Base-by-base conservation (phyloP, 192 early-diverging fungal genomes). In the Umbelopsis vinacea region DNA sequence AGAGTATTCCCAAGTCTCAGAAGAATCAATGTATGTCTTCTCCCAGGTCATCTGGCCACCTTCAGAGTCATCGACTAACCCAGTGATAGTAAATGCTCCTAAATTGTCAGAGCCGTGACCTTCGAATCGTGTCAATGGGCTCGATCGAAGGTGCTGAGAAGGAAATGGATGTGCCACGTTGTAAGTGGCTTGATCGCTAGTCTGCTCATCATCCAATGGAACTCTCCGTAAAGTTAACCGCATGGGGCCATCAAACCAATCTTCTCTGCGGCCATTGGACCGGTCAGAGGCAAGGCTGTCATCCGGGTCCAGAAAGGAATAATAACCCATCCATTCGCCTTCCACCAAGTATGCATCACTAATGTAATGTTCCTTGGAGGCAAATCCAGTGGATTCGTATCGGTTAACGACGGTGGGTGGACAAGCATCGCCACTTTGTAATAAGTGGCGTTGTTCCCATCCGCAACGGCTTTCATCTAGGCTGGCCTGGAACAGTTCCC, bases 271-370 rank as follows among this genome's bases (percentile, higher is more conserved):
- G 2, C 57, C 57, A 63, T 63, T 63, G 10, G 57, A 63, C 35
- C 57, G 57, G 17, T 63, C 57, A 15, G 57, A 63, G 19, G 57
- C 57, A 14, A 63, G 29, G 4, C 57, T 63, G 33, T 77, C 76
- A 19, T 73, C 76, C 0, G 67, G 54, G 52, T 77, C 76, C 26
- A 76, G 45, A 47, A 76, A 80, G 46, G 79, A 69, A 23, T 80
- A 80, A n/a, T 80, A 80, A 4, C 79, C 79, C 23, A 80, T 68
- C 79, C 79, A 80, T 70, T 80, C 79, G 60, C 79, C 79, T 68
- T 75, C 66, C 7, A 80, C 76, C 9, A 50, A 55, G 26, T 76
- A 71, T 33, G 79, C 79, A n/a, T 80, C 79, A 22, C 67, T 76
- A 26, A 80, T 53, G 70, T 72, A 76, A 40, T 66, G 71, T 10